Conservation (phyloP, 148 eudicot species). For the Amaranthus cruentus region DNA sequence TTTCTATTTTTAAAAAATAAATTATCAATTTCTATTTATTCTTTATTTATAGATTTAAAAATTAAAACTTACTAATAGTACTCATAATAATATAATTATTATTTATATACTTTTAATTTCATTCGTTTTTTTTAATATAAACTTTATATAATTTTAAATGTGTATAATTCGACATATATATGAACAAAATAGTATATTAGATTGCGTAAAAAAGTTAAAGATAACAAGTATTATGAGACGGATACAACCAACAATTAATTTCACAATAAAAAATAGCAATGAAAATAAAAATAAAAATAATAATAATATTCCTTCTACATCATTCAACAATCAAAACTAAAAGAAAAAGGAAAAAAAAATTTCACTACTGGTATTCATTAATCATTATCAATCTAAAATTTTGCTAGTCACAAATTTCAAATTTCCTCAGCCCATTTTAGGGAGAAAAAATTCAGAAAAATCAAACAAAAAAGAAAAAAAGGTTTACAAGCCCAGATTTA, state of each 20-base stretch:
- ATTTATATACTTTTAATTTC: no score
- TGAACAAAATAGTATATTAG: no score
- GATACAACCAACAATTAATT: not conserved
- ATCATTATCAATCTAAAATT: slow-evolving; percentile 11
- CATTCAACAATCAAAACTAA: not conserved
- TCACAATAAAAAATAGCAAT: not conserved
- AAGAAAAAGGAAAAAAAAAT: not conserved
- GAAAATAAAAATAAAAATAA: not conserved
- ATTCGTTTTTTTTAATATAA: no score
- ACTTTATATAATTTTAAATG: no score
- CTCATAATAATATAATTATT: no score
- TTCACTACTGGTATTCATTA: slow-evolving; percentile 1
- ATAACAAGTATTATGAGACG: not conserved
- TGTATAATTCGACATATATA: no score
- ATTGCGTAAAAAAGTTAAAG: no score
- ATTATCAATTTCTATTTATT: no score
- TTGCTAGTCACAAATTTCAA: slow-evolving; percentile 13
- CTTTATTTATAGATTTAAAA: no score
- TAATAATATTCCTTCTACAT: not conserved
- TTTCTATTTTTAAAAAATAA: no score
- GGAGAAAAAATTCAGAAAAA: slow-evolving; percentile 4
- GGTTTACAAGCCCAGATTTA: slow-evolving; percentile 22
- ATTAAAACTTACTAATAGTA: no score
- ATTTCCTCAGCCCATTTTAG: slow-evolving; percentile 24
- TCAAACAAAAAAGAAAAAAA: slow-evolving; percentile 10